Percentiles rank a stretch among this genome's conserved stretches.
Evolutionary conservation across 2,329 filamentous ascomycete species (phyloP).

Genomic region (Fusarium sp.): DNA sequence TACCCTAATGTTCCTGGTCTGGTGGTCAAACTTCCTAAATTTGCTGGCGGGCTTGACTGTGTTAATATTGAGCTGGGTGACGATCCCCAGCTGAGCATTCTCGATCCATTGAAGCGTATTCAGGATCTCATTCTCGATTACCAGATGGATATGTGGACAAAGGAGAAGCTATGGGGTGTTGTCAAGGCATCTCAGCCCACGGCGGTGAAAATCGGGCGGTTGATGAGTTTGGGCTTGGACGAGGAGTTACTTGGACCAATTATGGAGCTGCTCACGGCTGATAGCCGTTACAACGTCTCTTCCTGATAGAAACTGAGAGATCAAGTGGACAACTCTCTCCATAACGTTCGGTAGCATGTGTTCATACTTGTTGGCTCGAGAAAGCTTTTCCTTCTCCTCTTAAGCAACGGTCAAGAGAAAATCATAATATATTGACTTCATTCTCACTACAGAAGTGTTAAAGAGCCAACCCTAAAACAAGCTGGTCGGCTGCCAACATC

Average conservation of each 20-base stretch:
- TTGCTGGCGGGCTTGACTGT: not conserved
- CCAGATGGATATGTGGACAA: conserved; percentile 49
- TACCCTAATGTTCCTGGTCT: conserved; percentile 34
- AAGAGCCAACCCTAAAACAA: no score
- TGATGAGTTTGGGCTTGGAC: conserved; percentile 48
- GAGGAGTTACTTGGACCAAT: conserved; percentile 46
- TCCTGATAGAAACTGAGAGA: not conserved
- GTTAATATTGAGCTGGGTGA: conserved; percentile 20
- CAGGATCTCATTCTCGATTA: conserved; percentile 44
- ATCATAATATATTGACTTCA: no score
- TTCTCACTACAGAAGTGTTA: not conserved
- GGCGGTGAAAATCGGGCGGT: conserved; percentile 41
- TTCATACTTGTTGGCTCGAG: no score
- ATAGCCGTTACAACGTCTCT: conserved; percentile 39
- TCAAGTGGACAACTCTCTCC: no score
- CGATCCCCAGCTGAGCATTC: conserved; percentile 23
- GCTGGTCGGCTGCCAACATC: no score
- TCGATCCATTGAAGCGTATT: conserved; percentile 35
- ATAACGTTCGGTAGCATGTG: no score
- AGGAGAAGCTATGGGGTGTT: conserved; percentile 47
- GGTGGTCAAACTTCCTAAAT: conserved; percentile 23
- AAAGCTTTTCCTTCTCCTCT: no score
- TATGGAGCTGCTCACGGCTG: conserved; percentile 47
- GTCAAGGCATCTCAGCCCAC: conserved; percentile 30
- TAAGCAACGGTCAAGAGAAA: no score